Conservation (phyloP, 371 early-diverging fungal genomes). For the Umbelopsis sp. region DNA sequence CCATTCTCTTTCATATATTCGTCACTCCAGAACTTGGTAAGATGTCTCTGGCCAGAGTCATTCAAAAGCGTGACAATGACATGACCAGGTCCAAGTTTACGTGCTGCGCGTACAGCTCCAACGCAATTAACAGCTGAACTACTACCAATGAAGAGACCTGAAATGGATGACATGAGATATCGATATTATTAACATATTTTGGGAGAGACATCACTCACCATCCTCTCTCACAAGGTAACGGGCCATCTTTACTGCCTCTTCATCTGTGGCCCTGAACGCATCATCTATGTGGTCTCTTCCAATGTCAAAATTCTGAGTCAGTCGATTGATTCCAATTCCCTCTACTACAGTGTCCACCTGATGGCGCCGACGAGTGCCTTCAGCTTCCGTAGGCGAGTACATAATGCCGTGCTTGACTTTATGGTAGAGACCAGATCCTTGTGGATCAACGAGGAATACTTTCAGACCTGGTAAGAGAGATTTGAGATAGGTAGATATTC, state of each 20-base stretch:
- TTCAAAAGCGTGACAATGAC: slow-evolving; percentile 84
- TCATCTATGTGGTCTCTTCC: slow-evolving; percentile 75
- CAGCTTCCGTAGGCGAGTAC: slow-evolving; percentile 87
- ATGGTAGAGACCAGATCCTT: slow-evolving; percentile 91
- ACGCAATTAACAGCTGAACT: slow-evolving; percentile 94
- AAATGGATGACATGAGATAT: not conserved
- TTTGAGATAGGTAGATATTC: slow-evolving; percentile 84
- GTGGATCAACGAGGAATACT: slow-evolving; percentile 90
- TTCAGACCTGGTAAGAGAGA: slow-evolving; percentile 59
- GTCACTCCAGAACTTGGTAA: slow-evolving; percentile 83
- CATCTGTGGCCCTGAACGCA: slow-evolving; percentile 87
- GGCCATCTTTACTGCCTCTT: slow-evolving; percentile 92
- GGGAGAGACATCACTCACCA: slow-evolving; percentile 45
- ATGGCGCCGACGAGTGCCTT: slow-evolving; percentile 90
- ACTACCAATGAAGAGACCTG: slow-evolving; percentile 86
- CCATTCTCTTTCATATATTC: slow-evolving; percentile 41
- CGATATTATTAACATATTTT: not conserved
- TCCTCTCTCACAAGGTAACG: slow-evolving; percentile 84
- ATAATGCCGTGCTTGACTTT: slow-evolving; percentile 89
- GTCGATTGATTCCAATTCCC: slow-evolving; percentile 94
- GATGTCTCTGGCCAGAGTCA: slow-evolving; percentile 83
- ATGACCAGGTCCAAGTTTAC: slow-evolving; percentile 74
- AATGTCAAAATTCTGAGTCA: slow-evolving; percentile 85
- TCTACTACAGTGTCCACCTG: slow-evolving; percentile 97
- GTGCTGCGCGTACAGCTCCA: slow-evolving; percentile 79